Percentiles rank a stretch among this genome's conserved stretches.
phyloP scores from a whole-genome alignment of 2,329 filamentous ascomycete genomes.

The Fusarium oligoseptatum region DNA sequence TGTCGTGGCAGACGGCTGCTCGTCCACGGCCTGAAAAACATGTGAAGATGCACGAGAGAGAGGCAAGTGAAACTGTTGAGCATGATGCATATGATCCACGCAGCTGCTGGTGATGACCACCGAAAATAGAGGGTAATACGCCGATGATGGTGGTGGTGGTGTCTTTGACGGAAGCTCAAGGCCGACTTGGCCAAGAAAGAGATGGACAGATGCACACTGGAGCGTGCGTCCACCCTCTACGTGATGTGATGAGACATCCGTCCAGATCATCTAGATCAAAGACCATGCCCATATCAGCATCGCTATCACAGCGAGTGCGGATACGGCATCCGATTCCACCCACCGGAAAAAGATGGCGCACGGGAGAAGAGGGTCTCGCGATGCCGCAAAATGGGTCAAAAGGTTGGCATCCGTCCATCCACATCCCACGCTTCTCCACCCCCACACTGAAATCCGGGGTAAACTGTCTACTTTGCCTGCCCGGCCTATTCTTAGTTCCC shows the following conservation, averaged over 20 bases:
- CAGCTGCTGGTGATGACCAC: constrained; percentile 8
- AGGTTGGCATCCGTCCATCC: constrained; percentile 18
- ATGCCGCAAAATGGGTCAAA: constrained; percentile 34
- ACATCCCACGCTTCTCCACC: constrained; percentile 43
- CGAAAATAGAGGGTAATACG: constrained; percentile 14
- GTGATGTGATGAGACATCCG: constrained; percentile 20
- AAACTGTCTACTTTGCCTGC: constrained; percentile 13
- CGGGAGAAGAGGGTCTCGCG: constrained; percentile 29
- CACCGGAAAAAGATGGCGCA: constrained; percentile 29
- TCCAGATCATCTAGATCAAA: constrained; percentile 22
- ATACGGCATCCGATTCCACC: constrained; percentile 31
- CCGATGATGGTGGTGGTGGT: background rate
- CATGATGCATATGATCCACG: constrained; percentile 9
- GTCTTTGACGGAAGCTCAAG: background rate
- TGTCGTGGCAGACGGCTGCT: constrained; percentile 1
- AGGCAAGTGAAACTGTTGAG: constrained; percentile 7
- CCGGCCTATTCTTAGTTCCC: constrained; percentile 29
- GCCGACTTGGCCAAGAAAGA: background rate
- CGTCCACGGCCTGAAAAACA: background rate
- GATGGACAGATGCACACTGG: background rate
- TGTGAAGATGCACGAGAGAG: background rate
- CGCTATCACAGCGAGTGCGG: constrained; percentile 18
- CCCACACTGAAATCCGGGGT: constrained; percentile 43
- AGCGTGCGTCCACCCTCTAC: constrained; percentile 16
- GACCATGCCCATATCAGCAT: constrained; percentile 9